A percentile compares a stretch with the other conserved stretches of the same genome.
These are phyloP conservation scores for Colletotrichum plurivorum DNA, from an alignment of 2,329 filamentous ascomycete genomes.

Conservation along the genomic window DNA sequence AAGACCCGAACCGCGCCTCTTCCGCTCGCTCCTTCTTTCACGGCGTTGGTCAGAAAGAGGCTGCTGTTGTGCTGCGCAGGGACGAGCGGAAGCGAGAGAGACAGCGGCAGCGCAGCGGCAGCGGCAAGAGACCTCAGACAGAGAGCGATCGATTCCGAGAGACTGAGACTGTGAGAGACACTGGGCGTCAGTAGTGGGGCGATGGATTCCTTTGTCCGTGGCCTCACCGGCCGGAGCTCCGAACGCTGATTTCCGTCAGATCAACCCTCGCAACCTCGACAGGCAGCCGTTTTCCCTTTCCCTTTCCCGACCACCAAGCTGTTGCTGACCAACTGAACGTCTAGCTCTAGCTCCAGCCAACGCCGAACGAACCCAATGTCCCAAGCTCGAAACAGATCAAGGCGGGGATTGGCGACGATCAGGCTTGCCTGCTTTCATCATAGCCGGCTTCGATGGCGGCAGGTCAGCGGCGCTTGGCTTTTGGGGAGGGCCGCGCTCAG, in stretches of 20 bases:
- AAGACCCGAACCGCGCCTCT: background rate
- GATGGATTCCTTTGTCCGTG: slow-evolving; percentile 27
- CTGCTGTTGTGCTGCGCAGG: background rate
- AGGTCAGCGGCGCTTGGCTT: background rate
- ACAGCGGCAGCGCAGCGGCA: background rate
- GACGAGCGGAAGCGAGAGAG: too few relatives aligned
- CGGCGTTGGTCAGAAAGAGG: background rate
- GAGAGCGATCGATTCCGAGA: background rate
- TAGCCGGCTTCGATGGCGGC: background rate
- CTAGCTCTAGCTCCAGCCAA: background rate
- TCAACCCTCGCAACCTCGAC: background rate
- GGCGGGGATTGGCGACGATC: background rate
- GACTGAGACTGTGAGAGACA: background rate
- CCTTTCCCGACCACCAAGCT: background rate
- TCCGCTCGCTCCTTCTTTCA: background rate
- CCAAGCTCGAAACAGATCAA: background rate
- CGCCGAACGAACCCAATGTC: background rate
- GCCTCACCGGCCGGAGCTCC: slow-evolving; percentile 37
- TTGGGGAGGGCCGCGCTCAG: slow-evolving; percentile 5
- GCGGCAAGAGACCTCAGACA: background rate
- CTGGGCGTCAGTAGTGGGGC: slow-evolving; percentile 25
- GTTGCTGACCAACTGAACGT: background rate
- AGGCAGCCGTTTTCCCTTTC: background rate
- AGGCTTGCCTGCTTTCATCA: slow-evolving; percentile 2
- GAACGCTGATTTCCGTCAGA: slow-evolving; percentile 8